These are phyloP conservation scores for Acacia crassicarpa DNA, from an alignment of 306 rosid species.

Conservation along the genomic window DNA sequence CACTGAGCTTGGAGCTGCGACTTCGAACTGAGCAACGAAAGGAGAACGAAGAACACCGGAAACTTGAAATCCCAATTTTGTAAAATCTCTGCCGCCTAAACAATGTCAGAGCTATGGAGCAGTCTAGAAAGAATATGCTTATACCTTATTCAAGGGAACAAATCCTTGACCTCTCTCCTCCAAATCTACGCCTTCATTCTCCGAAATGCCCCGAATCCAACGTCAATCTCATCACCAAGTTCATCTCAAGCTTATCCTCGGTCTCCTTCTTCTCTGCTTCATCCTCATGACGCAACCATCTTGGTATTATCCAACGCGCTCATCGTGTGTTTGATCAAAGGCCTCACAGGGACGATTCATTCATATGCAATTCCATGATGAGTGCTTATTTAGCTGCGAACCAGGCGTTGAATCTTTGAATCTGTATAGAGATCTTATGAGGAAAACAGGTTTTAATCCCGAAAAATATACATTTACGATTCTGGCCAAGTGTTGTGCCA, in stretches of 20 bases:
- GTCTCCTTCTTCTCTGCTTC: slow-evolving; percentile 13
- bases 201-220: slow-evolving; percentile 53
- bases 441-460: slow-evolving; percentile 35
- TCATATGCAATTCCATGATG: slow-evolving; percentile 61
- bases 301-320: slow-evolving; percentile 41
- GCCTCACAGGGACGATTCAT: slow-evolving; percentile 36
- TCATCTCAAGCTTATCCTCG: slow-evolving; percentile 53
- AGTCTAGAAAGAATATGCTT: slow-evolving; percentile 59
- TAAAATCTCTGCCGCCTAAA: neutral
- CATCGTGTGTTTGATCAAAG: slow-evolving; percentile 56
- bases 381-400: slow-evolving; percentile 36
- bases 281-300: slow-evolving; percentile 17
- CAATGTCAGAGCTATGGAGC: slow-evolving; percentile 52
- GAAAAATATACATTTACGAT: slow-evolving; percentile 48
- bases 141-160: slow-evolving; percentile 45
- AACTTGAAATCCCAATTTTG: neutral
- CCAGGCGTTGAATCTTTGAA: slow-evolving; percentile 42
- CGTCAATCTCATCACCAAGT: slow-evolving; percentile 62
- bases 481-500: slow-evolving; percentile 53
- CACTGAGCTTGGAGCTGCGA: too few species aligned
- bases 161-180: slow-evolving; percentile 38
- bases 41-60: too few species aligned
- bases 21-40: too few species aligned
- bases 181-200: slow-evolving; percentile 74
- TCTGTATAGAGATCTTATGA: slow-evolving; percentile 51